These are phyloP conservation scores for Acer campestre DNA, from an alignment of 345 rosid genomes.

Conservation along the genomic window DNA sequence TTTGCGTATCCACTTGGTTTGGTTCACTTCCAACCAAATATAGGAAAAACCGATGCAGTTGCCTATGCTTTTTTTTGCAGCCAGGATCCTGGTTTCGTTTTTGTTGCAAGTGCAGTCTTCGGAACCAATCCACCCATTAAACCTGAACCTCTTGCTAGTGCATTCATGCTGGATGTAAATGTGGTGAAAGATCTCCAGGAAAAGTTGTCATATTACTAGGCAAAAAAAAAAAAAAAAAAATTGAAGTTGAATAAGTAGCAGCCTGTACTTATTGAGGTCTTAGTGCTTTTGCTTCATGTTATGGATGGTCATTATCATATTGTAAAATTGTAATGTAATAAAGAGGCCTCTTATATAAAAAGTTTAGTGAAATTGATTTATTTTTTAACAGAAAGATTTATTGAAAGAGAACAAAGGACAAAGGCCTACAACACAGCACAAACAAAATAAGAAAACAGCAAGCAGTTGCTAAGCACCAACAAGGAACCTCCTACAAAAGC, in stretches of 20 bases:
- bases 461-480: too few species aligned
- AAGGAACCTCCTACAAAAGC: too few species aligned
- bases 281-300: too few species aligned
- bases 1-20: slow-evolving; percentile 29
- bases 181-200: slow-evolving; percentile 19
- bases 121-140: slow-evolving; percentile 24
- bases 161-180: slow-evolving; percentile 31
- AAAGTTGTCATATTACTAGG: not conserved
- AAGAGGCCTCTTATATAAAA: too few species aligned
- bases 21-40: slow-evolving; percentile 38
- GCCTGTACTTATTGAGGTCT: too few species aligned
- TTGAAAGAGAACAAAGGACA: too few species aligned
- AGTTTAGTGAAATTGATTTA: too few species aligned
- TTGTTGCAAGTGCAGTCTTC: slow-evolving; percentile 28
- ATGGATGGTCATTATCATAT: too few species aligned
- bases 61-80: slow-evolving; percentile 26
- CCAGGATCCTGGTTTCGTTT: slow-evolving; percentile 33
- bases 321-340: too few species aligned
- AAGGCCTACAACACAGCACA: too few species aligned
- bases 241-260: not conserved
- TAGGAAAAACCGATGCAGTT: slow-evolving; percentile 20
- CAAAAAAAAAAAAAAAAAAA: not conserved
- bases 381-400: too few species aligned
- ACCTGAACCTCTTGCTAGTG: slow-evolving; percentile 22
- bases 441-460: too few species aligned